A percentile compares a stretch with the other conserved stretches of the same genome.
Conservation (phyloP, 371 early-diverging fungal species). For the Syncephalastrum contaminatum region DNA sequence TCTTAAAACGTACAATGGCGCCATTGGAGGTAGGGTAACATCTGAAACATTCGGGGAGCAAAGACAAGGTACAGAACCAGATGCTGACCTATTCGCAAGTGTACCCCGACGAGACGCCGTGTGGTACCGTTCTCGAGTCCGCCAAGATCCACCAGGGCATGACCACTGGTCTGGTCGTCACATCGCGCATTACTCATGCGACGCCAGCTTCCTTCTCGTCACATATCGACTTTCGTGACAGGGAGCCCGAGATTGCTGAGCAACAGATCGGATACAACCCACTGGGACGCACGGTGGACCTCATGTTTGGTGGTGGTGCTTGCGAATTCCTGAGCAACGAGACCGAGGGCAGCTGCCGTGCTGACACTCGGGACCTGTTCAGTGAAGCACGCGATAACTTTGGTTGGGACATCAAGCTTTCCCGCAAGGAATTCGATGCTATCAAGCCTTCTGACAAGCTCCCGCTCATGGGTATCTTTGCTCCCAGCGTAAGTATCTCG, state of each 20-base stretch:
- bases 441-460: constrained; percentile 39
- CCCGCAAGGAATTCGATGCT: constrained; percentile 59
- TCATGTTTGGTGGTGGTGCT: constrained; percentile 87
- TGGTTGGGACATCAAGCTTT: constrained; percentile 62
- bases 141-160: constrained; percentile 73
- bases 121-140: constrained; percentile 89
- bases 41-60: not conserved
- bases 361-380: constrained; percentile 68
- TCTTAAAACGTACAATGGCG: constrained; percentile 86
- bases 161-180: constrained; percentile 86
- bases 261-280: constrained; percentile 84
- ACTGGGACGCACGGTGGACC: constrained; percentile 74
- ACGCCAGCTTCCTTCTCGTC: constrained; percentile 76
- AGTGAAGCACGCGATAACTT: constrained; percentile 43
- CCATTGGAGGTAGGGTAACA: constrained; percentile 62
- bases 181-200: constrained; percentile 90
- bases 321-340: constrained; percentile 80
- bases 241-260: constrained; percentile 78
- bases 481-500: constrained; percentile 44
- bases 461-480: constrained; percentile 80
- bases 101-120: constrained; percentile 61
- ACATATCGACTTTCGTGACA: constrained; percentile 73
- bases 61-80: not conserved
- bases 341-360: constrained; percentile 60
- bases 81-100: constrained; percentile 27